phyloP scores from a whole-genome alignment of 306 rosid species.

The Ziziphus jujuba region DNA sequence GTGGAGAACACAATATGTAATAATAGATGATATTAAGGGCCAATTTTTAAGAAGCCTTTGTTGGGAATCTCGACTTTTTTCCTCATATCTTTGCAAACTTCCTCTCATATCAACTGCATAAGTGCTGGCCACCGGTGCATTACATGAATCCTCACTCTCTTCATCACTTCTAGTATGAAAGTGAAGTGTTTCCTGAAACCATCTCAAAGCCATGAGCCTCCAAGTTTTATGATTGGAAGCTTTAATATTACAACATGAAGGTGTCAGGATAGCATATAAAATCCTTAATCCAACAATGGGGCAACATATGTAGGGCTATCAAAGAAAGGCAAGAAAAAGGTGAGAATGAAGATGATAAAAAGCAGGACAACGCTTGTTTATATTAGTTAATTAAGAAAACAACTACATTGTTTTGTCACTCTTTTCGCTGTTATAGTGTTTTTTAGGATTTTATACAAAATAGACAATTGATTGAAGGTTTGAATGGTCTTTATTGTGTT shows the following conservation, averaged over 20 bases:
- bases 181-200: slow-evolving; percentile 71
- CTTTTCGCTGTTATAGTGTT: no score
- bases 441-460: no score
- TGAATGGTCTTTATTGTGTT: no score
- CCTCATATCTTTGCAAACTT: slow-evolving; percentile 20
- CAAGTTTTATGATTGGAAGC: not conserved
- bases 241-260: not conserved
- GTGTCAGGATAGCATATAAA: not conserved
- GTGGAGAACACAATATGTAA: slow-evolving; percentile 50
- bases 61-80: slow-evolving; percentile 15
- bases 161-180: slow-evolving; percentile 27
- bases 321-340: no score
- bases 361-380: no score
- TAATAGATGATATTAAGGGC: slow-evolving; percentile 72
- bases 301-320: not conserved
- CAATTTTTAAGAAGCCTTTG: slow-evolving; percentile 58
- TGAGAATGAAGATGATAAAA: no score
- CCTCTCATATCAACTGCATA: not conserved
- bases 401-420: no score
- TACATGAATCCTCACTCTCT: slow-evolving; percentile 5
- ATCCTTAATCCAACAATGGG: not conserved
- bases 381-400: no score
- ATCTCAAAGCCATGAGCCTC: not conserved
- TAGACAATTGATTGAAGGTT: no score
- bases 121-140: not conserved